Evolutionary conservation across 2,329 filamentous ascomycete genomes (phyloP), one percentile per base, ranked within the genome.

Genomic region (Zymoseptoria tritici): DNA sequence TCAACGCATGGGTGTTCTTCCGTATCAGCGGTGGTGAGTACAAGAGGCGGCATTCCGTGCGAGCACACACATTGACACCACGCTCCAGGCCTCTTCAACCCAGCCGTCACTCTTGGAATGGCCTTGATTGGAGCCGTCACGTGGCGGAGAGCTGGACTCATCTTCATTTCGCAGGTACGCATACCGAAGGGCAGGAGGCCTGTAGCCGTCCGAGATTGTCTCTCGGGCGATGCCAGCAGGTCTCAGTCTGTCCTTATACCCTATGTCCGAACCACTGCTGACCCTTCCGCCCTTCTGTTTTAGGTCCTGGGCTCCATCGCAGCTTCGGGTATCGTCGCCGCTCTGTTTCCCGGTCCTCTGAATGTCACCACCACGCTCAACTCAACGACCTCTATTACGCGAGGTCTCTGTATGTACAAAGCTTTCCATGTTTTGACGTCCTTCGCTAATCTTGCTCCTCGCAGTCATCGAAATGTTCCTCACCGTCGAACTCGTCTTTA

Each of bases 401-500:
- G 75, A 42, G 79, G 78, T 11, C 65, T 81, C 3, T 81, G 67
- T 68, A 57, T 57, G 64, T 60, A 36, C 20, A n/a, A n/a, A n/a
- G n/a, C n/a, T n/a, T n/a, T n/a, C n/a, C n/a, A n/a, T n/a, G n/a
- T n/a, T n/a, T n/a, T n/a, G n/a, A n/a, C n/a, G n/a, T n/a, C n/a
- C n/a, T n/a, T n/a, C n/a, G 55, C 62, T 67, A 26, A 67, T 49
- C 4, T 9, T 7, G 19, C 36, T 2, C 9, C 20, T 16, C 20
- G 4, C 57, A 68, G 65, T 75, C 70, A 80, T 81, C 57, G 79
- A 81, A 62, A 79, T 79, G 76, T 77, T 81, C 57, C 69, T 80
- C 49, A 81, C 79, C 2, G 74, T 76, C n/a, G 68, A 76, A 65
- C 73, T 81, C 19, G 74, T 80, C 61, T 79, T 81, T 63, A 76